Conservation (phyloP, 2,329 filamentous ascomycete genomes). For the Aureobasidium sp. region DNA sequence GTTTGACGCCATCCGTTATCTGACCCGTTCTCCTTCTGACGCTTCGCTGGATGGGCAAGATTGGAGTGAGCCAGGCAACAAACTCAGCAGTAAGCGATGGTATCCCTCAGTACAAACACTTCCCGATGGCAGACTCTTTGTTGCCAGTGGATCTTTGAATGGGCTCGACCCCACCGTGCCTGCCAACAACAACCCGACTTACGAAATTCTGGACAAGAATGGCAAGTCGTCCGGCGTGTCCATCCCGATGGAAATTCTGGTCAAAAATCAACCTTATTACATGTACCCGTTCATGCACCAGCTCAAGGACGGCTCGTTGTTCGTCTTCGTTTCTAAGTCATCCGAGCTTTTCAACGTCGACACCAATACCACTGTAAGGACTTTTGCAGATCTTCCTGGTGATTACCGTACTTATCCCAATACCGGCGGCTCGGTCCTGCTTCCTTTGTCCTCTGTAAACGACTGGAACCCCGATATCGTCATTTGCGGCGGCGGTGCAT, state of each 20-base stretch:
- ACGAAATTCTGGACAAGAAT: conserved; percentile 14
- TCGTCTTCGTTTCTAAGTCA: conserved; percentile 52
- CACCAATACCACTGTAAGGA: conserved; percentile 49
- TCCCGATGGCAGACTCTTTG: conserved; percentile 49
- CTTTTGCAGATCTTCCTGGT: conserved; percentile 57
- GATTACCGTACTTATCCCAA: conserved; percentile 57
- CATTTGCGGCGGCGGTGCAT: conserved; percentile 53
- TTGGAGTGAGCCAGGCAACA: conserved; percentile 47
- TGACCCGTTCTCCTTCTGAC: conserved; percentile 40
- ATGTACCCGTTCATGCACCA: conserved; percentile 59
- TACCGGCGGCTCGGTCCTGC: conserved; percentile 53
- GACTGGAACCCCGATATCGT: conserved; percentile 54
- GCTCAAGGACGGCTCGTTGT: conserved; percentile 43
- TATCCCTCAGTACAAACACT: conserved; percentile 54
- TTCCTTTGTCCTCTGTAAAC: conserved; percentile 55
- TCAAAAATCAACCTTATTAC: conserved; percentile 57
- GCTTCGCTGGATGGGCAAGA: conserved; percentile 38
- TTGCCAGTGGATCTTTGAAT: conserved; percentile 45
- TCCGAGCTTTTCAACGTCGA: conserved; percentile 56
- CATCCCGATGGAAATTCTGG: conserved; percentile 53
- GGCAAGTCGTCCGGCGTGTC: conserved; percentile 30
- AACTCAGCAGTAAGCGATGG: conserved; percentile 44
- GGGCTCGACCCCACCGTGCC: conserved; percentile 54
- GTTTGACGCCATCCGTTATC: conserved; percentile 49
- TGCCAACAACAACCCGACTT: conserved; percentile 40